A percentile compares a stretch with the other conserved stretches of the same genome.
phyloP scores from a whole-genome alignment of 257 asterid genomes.

The Fraxinus pennsylvanica region DNA sequence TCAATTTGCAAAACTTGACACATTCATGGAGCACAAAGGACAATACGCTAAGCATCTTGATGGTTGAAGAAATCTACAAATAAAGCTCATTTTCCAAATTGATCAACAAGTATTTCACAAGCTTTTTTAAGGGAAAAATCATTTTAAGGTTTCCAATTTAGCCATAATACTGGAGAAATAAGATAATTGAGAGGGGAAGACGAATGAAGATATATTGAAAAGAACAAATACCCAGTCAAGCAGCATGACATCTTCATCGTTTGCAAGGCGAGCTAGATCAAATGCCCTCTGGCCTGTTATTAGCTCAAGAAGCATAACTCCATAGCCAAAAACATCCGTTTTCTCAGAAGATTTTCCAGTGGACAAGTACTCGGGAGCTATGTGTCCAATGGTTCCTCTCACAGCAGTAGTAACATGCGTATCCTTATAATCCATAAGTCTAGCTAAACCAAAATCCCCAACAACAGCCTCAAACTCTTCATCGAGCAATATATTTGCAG shows the following conservation, averaged over 20 bases:
- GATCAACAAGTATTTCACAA: not conserved
- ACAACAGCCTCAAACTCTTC: conserved; percentile 66
- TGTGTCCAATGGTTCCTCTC: conserved; percentile 63
- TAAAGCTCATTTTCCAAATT: not conserved
- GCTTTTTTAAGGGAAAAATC: not conserved
- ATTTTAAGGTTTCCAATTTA: not conserved
- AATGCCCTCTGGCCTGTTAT: conserved; percentile 63
- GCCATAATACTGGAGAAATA: not conserved
- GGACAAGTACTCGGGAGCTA: conserved; percentile 59
- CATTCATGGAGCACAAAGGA: not conserved
- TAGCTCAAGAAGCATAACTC: conserved; percentile 63
- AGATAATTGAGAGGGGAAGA: not conserved
- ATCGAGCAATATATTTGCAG: conserved; percentile 55
- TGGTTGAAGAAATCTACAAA: not conserved
- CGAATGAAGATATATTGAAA: not conserved
- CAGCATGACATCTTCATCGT: conserved; percentile 59
- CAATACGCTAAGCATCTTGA: not conserved
- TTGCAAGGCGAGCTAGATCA: conserved; percentile 62
- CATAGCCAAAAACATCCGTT: conserved; percentile 60
- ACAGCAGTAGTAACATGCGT: conserved; percentile 66
- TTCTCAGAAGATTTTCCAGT: conserved; percentile 64
- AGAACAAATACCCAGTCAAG: conserved; percentile 45
- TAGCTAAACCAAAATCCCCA: conserved; percentile 67
- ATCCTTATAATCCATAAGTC: conserved; percentile 58
- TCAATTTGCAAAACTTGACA: not conserved